Base-by-base conservation (phyloP, 2,329 filamentous ascomycete species). In the Ceratocystis alfenasii region DNA sequence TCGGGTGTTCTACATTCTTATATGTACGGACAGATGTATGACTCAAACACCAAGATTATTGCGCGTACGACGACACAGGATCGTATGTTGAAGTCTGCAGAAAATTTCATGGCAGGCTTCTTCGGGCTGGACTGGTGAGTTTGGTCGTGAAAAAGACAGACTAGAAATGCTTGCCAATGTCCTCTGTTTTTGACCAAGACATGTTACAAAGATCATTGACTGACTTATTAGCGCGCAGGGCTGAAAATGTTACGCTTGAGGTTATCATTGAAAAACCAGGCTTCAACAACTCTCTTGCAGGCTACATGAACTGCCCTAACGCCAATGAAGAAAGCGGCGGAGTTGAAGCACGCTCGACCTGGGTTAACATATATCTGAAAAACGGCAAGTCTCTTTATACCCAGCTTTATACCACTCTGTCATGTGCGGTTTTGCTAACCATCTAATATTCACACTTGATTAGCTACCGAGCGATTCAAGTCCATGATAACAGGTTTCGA, bases 91-190 rank as follows among this genome's bases (percentile, higher is more conserved):
- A 86, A 90, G 73, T 87, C 82, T 48, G 87, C 87, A 2, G 87
- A 91, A 74, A 87, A 91, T 74, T 91, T 90, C 74, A 76, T 90
- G 72, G 86, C 87, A 5, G 88, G 88, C 0, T 91, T 91, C 76
- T 91, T 91, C 71, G 88, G 88, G 0, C 79, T 90, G 0, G 82
- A 87, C 60, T 91, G 87, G 78, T 79, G 70, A 41, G 74, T 64
- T 60, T 3, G 5, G 0, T 28, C 5, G 10, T 41, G 36, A 4
- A 10, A 15, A 4, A 10, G 25, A 25, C 22, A 28, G 48, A 6
- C 20, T 10, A 53, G 48, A 15, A n/a, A 3, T 5, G n/a, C 5
- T 4, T 53, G 48, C 0, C 10, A 10, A 22, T 25, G 48, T 5
- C 48, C 46, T 20, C 10, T 20, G n/a, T 4, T 22, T 10, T 48